A percentile compares a stretch with the other conserved stretches of the same genome.
Conservation (phyloP, 2,329 filamentous ascomycete genomes). For the Parasarocladium wereldwijsianum region DNA sequence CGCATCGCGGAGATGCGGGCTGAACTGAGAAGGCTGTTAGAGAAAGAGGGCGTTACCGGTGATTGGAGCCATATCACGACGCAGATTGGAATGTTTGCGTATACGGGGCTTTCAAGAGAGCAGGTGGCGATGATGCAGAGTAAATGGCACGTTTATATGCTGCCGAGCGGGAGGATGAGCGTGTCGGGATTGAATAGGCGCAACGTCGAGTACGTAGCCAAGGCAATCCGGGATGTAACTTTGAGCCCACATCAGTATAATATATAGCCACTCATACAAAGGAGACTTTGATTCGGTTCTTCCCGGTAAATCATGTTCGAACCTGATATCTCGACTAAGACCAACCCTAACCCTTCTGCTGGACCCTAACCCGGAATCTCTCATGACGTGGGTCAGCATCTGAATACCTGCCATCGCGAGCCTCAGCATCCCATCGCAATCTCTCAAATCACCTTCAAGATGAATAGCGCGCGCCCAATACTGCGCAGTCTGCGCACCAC, state of each 20-base stretch:
- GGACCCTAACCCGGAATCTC: no score
- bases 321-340: no score
- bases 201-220: constrained; percentile 7
- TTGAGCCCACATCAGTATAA: no score
- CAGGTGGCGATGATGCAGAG: constrained; percentile 11
- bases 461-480: constrained; percentile 3
- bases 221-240: constrained; percentile 6
- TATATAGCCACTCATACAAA: neutral
- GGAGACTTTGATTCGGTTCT: no score
- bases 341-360: no score
- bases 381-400: no score
- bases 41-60: constrained; percentile 11
- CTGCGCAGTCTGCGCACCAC: constrained; percentile 5
- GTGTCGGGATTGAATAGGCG: constrained; percentile 6
- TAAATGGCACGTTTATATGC: constrained; percentile 4
- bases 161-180: constrained; percentile 5
- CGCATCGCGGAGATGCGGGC: constrained; percentile 16
- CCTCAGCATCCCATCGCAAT: no score
- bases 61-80: constrained; percentile 15
- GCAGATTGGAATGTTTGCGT: constrained; percentile 26
- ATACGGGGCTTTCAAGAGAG: constrained; percentile 16
- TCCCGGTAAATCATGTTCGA: no score
- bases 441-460: neutral
- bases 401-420: no score
- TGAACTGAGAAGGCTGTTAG: constrained; percentile 8